Evolutionary conservation across 106 monocot genomes (phyloP).

Genomic region (Iris macrosiphon): DNA sequence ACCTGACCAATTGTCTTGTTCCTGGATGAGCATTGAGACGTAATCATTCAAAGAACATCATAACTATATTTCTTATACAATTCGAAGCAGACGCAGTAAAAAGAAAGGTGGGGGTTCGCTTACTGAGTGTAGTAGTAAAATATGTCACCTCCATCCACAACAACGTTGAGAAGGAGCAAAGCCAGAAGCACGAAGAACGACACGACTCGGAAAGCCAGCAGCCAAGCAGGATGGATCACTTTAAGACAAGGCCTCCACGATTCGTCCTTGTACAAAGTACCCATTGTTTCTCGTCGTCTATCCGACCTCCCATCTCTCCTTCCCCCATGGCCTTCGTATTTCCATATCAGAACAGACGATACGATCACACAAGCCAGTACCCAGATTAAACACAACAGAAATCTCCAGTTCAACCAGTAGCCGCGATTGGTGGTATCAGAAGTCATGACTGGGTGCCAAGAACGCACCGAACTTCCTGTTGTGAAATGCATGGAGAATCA

Average conservation of each 20-base stretch:
- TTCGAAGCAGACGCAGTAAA: conserved; percentile 14
- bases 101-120: conserved; percentile 46
- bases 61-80: too few relatives aligned
- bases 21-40: too few relatives aligned
- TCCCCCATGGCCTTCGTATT: conserved; percentile 46
- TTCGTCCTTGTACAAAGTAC: conserved; percentile 56
- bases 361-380: conserved; percentile 34
- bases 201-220: conserved; percentile 44
- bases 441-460: conserved; percentile 46
- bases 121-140: conserved; percentile 81
- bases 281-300: conserved; percentile 7
- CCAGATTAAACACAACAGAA: conserved; percentile 55
- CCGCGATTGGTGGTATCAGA: conserved; percentile 24
- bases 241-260: conserved; percentile 75
- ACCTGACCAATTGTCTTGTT: too few relatives aligned
- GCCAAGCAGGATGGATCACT: conserved; percentile 67
- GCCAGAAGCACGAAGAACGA: conserved; percentile 43
- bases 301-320: conserved; percentile 3
- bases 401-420: conserved; percentile 80
- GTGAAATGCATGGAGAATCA: conserved; percentile 35
- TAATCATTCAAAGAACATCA: too few relatives aligned
- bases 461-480: conserved; percentile 27
- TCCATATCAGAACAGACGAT: conserved; percentile 57
- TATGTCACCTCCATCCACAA: conserved; percentile 32
- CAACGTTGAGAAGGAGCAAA: conserved; percentile 34